phyloP scores from a whole-genome alignment of 306 rosid genomes.

The Sphenostylis stenocarpa region DNA sequence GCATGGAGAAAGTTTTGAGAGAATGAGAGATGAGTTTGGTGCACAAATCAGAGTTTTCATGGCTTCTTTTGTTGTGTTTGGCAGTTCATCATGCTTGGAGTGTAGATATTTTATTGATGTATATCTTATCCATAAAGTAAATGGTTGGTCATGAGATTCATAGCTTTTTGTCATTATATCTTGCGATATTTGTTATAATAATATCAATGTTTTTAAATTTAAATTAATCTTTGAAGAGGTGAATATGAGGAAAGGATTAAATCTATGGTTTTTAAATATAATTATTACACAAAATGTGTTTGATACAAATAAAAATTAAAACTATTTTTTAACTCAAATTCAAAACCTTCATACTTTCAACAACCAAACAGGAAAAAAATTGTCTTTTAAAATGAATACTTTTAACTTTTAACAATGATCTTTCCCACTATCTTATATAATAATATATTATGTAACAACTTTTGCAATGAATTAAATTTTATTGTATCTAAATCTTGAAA shows the following conservation, averaged over 20 bases:
- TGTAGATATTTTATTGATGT: slow-evolving; percentile 29
- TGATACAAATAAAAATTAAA: no score
- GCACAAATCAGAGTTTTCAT: slow-evolving; percentile 63
- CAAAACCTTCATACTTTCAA: no score
- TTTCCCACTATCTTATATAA: no score
- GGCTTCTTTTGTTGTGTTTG: slow-evolving; percentile 18
- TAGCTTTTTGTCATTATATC: not conserved
- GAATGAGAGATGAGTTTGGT: slow-evolving; percentile 37
- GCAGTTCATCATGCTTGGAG: not conserved
- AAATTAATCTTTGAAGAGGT: no score
- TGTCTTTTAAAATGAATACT: no score
- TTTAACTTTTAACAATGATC: no score
- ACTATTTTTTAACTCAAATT: no score
- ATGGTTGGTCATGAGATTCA: slow-evolving; percentile 40
- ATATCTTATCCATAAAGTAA: slow-evolving; percentile 59
- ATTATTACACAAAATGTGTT: no score
- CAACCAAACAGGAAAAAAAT: no score
- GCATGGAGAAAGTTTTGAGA: slow-evolving; percentile 49
- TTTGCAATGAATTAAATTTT: not conserved
- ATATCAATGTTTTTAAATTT: not conserved
- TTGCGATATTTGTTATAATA: slow-evolving; percentile 19
- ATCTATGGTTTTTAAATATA: no score
- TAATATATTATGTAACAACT: no score
- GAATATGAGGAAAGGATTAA: no score
- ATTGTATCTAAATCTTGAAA: not conserved